These are phyloP conservation scores for Salvia splendens DNA, from an alignment of 257 asterid genomes.

Conservation along the genomic window DNA sequence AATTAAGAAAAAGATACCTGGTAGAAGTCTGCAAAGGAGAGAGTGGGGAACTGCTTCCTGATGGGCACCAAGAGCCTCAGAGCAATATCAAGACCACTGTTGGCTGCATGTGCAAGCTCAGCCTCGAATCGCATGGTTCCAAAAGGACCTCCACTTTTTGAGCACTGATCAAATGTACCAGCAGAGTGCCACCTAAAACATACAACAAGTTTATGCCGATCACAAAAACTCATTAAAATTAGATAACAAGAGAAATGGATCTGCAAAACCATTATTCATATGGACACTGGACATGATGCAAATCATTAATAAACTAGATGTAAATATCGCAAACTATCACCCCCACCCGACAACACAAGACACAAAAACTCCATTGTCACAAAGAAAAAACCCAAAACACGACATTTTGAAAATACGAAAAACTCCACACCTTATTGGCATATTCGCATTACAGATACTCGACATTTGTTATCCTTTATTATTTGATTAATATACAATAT, in stretches of 20 bases:
- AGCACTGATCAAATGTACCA: slow-evolving; percentile 62
- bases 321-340: background rate
- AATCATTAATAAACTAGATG: background rate
- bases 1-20: slow-evolving; percentile 49
- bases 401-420: too few relatives aligned
- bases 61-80: slow-evolving; percentile 67
- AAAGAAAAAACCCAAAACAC: background rate
- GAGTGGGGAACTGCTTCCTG: slow-evolving; percentile 67
- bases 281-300: background rate
- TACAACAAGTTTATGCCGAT: slow-evolving; percentile 27
- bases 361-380: background rate
- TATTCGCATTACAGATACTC: background rate
- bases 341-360: background rate
- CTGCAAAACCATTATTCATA: background rate
- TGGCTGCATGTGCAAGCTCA: slow-evolving; percentile 70
- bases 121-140: slow-evolving; percentile 79
- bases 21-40: slow-evolving; percentile 68
- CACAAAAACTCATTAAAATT: slow-evolving; percentile 4
- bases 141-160: slow-evolving; percentile 85
- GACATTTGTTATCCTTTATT: too few relatives aligned
- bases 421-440: background rate
- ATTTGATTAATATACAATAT: too few relatives aligned
- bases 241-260: background rate
- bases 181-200: slow-evolving; percentile 87
- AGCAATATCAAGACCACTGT: slow-evolving; percentile 72